These are phyloP conservation scores for Ogataea zsoltii DNA, from an alignment of 805 yeast genomes.

Conservation along the genomic window DNA sequence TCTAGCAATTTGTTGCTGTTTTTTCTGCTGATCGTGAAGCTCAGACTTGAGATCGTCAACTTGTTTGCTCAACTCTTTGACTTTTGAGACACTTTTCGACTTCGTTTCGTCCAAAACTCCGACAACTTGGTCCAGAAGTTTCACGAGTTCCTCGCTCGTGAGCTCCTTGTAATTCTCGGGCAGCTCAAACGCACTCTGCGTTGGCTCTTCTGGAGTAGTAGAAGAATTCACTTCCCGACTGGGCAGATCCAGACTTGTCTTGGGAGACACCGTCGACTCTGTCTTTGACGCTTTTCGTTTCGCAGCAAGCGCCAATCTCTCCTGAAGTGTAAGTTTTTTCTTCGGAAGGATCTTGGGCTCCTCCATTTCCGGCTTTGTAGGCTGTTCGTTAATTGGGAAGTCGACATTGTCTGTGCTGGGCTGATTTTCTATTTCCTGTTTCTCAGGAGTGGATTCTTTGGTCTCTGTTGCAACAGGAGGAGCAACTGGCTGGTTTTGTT, in stretches of 20 bases:
- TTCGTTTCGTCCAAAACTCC: slow-evolving; percentile 8
- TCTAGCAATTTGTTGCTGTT: slow-evolving; percentile 10
- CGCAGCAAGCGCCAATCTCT: slow-evolving; percentile 83
- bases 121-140: slow-evolving; percentile 10
- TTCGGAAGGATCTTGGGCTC: slow-evolving; percentile 29
- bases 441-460: neutral
- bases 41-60: slow-evolving; percentile 32
- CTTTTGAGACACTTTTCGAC: slow-evolving; percentile 2
- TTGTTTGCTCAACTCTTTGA: slow-evolving; percentile 21
- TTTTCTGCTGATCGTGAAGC: slow-evolving; percentile 11
- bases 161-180: slow-evolving; percentile 18
- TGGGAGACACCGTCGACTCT: slow-evolving; percentile 7
- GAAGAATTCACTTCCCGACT: slow-evolving; percentile 1
- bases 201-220: neutral
- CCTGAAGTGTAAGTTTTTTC: slow-evolving; percentile 77
- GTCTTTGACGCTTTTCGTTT: slow-evolving; percentile 32
- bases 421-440: neutral
- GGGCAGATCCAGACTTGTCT: slow-evolving; percentile 7
- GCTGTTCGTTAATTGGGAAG: neutral
- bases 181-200: slow-evolving; percentile 7
- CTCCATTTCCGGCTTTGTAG: slow-evolving; percentile 3
- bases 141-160: slow-evolving; percentile 14
- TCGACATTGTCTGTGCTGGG: neutral
- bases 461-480: neutral
- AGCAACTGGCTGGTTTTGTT: neutral